Evolutionary conservation across 2,329 filamentous ascomycete species (phyloP), one percentile per base, ranked within the genome.

Genomic region (Hyphodiscus sp.): DNA sequence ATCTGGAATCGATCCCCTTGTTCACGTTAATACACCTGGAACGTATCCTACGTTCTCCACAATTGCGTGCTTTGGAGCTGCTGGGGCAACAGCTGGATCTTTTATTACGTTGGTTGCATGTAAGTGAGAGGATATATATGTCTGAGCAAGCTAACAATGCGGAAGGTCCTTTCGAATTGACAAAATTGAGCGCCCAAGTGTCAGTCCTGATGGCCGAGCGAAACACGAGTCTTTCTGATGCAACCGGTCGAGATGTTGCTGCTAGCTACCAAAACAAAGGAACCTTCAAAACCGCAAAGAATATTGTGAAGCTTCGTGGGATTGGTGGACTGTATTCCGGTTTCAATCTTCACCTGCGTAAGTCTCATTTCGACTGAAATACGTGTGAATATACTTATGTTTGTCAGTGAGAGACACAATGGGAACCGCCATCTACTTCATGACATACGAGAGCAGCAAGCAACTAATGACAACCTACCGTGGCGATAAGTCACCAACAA

Each of bases 361-460:
- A 72, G 86, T 71, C 13, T 23, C 15, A 18, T 16, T n/a, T n/a
- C n/a, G 23, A 41, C 41, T 18, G n/a, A 26, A 20, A 38, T 8
- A 38, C 3, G 46, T 4, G 6, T 13, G 10, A 7, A 23, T 29
- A 48, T 51, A 50, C 56, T 60, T 49, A 58, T 41, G 41, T 19
- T 43, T 41, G 23, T 20, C 59, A 89, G 87, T 91, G 64, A 81
- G 89, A 56, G 89, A 95, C 70, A 91, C 88, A 0, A 76, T 94
- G 56, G 89, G 89, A 51, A 95, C 89, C 1, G 81, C 83, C 29
- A 89, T 92, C 54, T 95, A 95, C 69, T 95, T 95, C 67, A 89
- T 88, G 73, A 91, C 89, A 29, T 95, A 95, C 68, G 89, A 95
- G 70, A 91, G 87, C 68, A 82, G 83, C 62, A 95, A 95, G 67